Evolutionary conservation across 495 filamentous ascomycete genomes (phyloP).

Genomic region (Penicillium goetzii): DNA sequence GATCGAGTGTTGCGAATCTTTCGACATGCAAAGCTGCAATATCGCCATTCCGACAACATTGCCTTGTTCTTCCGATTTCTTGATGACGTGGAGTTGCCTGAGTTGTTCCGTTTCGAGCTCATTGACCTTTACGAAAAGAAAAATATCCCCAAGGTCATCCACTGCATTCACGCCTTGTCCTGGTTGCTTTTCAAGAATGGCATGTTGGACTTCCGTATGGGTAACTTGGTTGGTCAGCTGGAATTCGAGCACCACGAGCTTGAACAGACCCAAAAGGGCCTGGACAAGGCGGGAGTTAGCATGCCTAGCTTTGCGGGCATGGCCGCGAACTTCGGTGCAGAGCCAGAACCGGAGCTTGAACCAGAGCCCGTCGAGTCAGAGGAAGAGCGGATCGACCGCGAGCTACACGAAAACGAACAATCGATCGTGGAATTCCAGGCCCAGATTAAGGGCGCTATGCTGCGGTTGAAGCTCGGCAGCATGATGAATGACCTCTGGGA

Average conservation of each 20-base stretch:
- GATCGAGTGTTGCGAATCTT: conserved; percentile 80
- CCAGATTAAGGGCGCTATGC: conserved; percentile 79
- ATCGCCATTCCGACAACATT: conserved; percentile 96
- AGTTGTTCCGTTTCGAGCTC: conserved; percentile 97
- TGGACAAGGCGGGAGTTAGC: conserved; percentile 90
- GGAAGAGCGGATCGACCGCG: conserved; percentile 84
- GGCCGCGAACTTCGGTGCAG: conserved; percentile 92
- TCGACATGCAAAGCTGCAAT: conserved; percentile 79
- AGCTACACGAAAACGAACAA: conserved; percentile 74
- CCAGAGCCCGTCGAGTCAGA: conserved; percentile 81
- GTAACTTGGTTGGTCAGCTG: conserved; percentile 95
- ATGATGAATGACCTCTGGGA: conserved; percentile 93
- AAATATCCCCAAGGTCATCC: conserved; percentile 98
- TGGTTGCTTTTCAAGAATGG: conserved; percentile 95
- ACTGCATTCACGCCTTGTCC: conserved; percentile 95
- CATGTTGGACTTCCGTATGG: conserved; percentile 92
- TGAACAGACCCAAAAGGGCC: conserved; percentile 92
- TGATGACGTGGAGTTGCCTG: conserved; percentile 90
- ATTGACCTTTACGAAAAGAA: conserved; percentile 99
- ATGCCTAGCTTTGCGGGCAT: conserved; percentile 99
- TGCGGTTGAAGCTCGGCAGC: conserved; percentile 76
- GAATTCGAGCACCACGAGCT: conserved; percentile 98
- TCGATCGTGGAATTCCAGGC: conserved; percentile 80
- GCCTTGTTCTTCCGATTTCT: conserved; percentile 92
- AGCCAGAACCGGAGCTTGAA: conserved; percentile 64